phyloP scores from a whole-genome alignment of 306 rosid species.

The Coriaria nepalensis region DNA sequence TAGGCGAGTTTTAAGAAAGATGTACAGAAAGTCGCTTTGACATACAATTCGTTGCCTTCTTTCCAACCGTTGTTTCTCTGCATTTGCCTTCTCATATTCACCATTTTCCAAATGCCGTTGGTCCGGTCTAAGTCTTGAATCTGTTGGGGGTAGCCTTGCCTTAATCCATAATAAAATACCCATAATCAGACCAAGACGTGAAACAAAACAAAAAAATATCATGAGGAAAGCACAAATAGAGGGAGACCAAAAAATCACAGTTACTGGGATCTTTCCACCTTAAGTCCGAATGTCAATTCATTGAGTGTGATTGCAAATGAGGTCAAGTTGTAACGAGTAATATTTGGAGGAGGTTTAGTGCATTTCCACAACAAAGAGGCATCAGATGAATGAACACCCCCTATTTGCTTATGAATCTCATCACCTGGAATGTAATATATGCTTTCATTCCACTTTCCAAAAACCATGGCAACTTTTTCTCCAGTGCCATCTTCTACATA shows the following conservation, averaged over 20 bases:
- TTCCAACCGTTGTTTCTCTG: conserved; percentile 83
- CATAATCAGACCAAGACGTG: conserved; percentile 68
- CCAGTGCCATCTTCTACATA: conserved; percentile 58
- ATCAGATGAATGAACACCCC: conserved; percentile 28
- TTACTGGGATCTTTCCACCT: conserved; percentile 52
- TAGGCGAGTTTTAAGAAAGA: not conserved
- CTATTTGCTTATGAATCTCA: conserved; percentile 38
- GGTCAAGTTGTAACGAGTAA: conserved; percentile 94
- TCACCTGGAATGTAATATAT: conserved; percentile 52
- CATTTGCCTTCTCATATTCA: conserved; percentile 85
- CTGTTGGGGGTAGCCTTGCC: conserved; percentile 99
- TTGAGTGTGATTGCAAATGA: conserved; percentile 82
- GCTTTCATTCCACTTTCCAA: conserved; percentile 87
- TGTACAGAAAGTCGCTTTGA: conserved; percentile 15
- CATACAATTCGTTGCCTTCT: conserved; percentile 92
- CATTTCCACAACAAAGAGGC: conserved; percentile 70
- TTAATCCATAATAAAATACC: conserved; percentile 91
- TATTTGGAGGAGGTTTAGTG: conserved; percentile 40
- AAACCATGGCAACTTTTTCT: conserved; percentile 46
- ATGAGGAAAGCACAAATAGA: conserved; percentile 21
- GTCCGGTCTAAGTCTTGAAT: conserved; percentile 95
- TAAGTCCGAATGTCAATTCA: conserved; percentile 66
- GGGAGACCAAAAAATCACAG: conserved; percentile 21
- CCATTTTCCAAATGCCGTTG: conserved; percentile 96
- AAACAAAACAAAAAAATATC: conserved; percentile 40